phyloP scores from a whole-genome alignment of 495 filamentous ascomycete species.

The Haplographium delicatum region DNA sequence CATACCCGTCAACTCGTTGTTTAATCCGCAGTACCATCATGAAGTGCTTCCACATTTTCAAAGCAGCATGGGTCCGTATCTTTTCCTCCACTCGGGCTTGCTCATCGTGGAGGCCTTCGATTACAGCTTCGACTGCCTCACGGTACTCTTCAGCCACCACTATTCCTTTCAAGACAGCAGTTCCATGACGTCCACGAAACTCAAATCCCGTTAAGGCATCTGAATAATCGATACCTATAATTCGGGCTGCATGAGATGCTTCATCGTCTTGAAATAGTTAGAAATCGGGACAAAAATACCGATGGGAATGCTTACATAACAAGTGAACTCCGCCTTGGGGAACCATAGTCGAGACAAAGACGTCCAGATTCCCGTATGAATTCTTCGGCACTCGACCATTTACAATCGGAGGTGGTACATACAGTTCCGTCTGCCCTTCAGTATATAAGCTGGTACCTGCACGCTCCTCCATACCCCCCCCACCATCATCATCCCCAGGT shows the following conservation, averaged over 20 bases:
- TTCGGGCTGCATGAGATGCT: constrained; percentile 64
- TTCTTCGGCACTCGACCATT: constrained; percentile 79
- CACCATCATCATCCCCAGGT: constrained; percentile 34
- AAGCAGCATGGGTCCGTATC: constrained; percentile 46
- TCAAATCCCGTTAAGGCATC: constrained; percentile 87
- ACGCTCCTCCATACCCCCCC: constrained; percentile 34
- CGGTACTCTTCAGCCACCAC: constrained; percentile 65
- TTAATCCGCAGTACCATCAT: constrained; percentile 71
- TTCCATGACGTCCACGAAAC: constrained; percentile 77
- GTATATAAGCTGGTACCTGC: constrained; percentile 61
- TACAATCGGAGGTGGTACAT: constrained; percentile 68
- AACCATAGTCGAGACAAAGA: constrained; percentile 91
- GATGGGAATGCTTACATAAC: constrained; percentile 23
- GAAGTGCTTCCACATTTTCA: constrained; percentile 73
- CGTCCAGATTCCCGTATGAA: constrained; percentile 79
- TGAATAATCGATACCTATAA: constrained; percentile 80
- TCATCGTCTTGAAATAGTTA: constrained; percentile 44
- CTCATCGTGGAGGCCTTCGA: constrained; percentile 59
- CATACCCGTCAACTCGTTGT: constrained; percentile 65
- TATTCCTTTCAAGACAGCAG: constrained; percentile 69
- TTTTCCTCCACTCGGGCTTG: constrained; percentile 52
- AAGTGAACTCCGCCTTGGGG: constrained; percentile 76
- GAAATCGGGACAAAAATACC: not conserved
- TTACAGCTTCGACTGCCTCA: constrained; percentile 65
- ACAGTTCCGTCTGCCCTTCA: constrained; percentile 67